Base-by-base conservation (phyloP, 1,284 basidiomycete genomes). In the Moesziomyces globuligerus region DNA sequence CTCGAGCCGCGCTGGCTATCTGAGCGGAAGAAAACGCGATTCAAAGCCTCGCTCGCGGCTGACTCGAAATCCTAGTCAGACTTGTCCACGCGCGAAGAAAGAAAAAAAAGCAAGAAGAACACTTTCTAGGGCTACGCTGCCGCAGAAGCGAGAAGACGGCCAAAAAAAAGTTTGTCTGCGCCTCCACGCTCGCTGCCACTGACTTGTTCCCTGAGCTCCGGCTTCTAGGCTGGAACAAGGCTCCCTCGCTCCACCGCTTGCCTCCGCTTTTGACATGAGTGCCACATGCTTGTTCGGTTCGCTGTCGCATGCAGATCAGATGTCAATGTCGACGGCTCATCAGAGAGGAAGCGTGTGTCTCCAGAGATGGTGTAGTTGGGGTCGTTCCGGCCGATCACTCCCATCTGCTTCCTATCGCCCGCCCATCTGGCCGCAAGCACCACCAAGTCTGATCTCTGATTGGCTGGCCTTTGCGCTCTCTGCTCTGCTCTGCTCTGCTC, bases 1-100 rank as follows among this genome's bases (percentile, higher is more conserved):
- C 34, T 26, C 9, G 29, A 32, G 10, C 24, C 21, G 13, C n/a
- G 39, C 41, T 59, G 45, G 57, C 46, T 48, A 53, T 48, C 41
- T 53, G 57, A 44, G 41, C 51, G 51, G 52, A 34, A 39, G 28
- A 51, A 39, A n/a, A n/a, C n/a, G n/a, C n/a, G n/a, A n/a, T n/a
- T n/a, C n/a, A 42, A 36, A 37, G 25, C 26, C 42, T 37, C 21
- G n/a, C 36, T 23, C n/a, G 38, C 29, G 11, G 32, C 32, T 34
- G 32, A 34, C 32, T 34, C 32, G 32, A 17, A 34, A 39, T 46
- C 43, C 51, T 53, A 40, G 51, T 47, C 47, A 38, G 32, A 32
- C 24, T 21, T 17, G 28, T n/a, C 17, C 28, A 18, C 11, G 18
- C n/a, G n/a, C n/a, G n/a, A n/a, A n/a, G n/a, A n/a, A n/a, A 32